Base-by-base conservation (phyloP, 2,329 filamentous ascomycete genomes). In the Cercospora zeina region DNA sequence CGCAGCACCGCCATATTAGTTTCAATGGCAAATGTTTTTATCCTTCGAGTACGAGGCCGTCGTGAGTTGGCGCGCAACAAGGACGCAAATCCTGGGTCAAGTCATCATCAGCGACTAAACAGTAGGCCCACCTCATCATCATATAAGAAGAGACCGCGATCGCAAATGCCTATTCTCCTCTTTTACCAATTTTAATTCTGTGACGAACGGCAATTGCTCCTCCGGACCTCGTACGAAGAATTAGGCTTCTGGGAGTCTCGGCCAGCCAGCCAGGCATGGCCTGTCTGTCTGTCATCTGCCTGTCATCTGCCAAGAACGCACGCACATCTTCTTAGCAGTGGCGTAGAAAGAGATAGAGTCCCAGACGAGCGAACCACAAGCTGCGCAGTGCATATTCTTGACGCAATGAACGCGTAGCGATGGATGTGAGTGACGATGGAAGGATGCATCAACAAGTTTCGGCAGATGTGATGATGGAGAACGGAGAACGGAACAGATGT, bases 191-290 rank as follows among this genome's bases (percentile, higher is more conserved):
- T 39, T 8, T 3, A 16, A 13, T 13, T 16, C 36, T 39, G 36
- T 39, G 36, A 39, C 8, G 14, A 31, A 51, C 49, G 49, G 49
- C 49, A 51, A 9, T 24, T 51, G 49, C 27, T 31, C 9, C 27
- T 33, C 49, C 49, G 49, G 11, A 11, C n/a, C 49, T 51, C 49
- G 49, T 51, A 51, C 49, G 49, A 51, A 51, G 13, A 30, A 51
- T 31, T 51, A 51, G 27, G 49, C 49, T 51, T 47, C 42, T 47
- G 42, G 13, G 11, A 11, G 21, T 24, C 31, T 34, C 8, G 8
- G 24, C 24, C 24, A 6, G 39, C 39, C 39, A 19, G 11, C 39
- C 39, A 42, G 24, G 24, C 24, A 27, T 27, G 24, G 24, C 24
- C 6, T 3, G 24, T 27, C 24, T 27, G 24, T 27, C 24, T 6